These are phyloP conservation scores for Ophiosphaerella herpotricha DNA, from an alignment of 2,329 filamentous ascomycete species.

Conservation along the genomic window DNA sequence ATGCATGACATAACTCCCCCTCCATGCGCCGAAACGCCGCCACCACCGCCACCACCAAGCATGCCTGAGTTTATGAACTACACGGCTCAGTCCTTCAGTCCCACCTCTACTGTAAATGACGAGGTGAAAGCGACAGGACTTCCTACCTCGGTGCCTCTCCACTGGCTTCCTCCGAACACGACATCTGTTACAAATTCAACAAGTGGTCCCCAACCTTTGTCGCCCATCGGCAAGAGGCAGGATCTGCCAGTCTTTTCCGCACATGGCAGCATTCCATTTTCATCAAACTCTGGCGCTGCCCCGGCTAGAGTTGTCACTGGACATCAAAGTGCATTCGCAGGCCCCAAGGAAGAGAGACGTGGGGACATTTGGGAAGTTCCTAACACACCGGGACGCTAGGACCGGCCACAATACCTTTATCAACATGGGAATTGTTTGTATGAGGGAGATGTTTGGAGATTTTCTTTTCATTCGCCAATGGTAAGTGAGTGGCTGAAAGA, in stretches of 20 bases:
- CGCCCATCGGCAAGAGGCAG: slow-evolving; percentile 44
- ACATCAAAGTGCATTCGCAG: slow-evolving; percentile 3
- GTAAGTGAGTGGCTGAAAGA: neutral
- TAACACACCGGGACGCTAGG: slow-evolving; percentile 47
- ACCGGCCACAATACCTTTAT: neutral
- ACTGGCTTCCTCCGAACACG: slow-evolving; percentile 41
- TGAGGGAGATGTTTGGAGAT: no score
- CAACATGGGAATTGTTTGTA: neutral
- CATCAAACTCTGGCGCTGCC: slow-evolving; percentile 26
- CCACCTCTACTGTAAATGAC: neutral
- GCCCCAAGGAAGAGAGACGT: slow-evolving; percentile 8
- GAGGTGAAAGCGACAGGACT: slow-evolving; percentile 6
- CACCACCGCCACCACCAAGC: slow-evolving; percentile 40
- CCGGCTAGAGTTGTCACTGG: slow-evolving; percentile 17
- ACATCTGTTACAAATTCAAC: slow-evolving; percentile 12
- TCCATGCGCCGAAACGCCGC: slow-evolving; percentile 44
- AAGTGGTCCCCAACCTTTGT: slow-evolving; percentile 21
- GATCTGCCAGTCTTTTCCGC: slow-evolving; percentile 57
- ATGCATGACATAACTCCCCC: slow-evolving; percentile 30
- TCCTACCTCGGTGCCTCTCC: slow-evolving; percentile 25
- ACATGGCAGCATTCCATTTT: slow-evolving; percentile 42
- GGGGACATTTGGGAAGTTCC: slow-evolving; percentile 53
- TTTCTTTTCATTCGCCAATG: neutral
- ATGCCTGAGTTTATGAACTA: slow-evolving; percentile 43
- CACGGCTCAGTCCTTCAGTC: slow-evolving; percentile 25